Percentiles rank a stretch among this genome's conserved stretches.
phyloP scores from a whole-genome alignment of 768 basidiomycete genomes.

The Podaxis mareebaensis region DNA sequence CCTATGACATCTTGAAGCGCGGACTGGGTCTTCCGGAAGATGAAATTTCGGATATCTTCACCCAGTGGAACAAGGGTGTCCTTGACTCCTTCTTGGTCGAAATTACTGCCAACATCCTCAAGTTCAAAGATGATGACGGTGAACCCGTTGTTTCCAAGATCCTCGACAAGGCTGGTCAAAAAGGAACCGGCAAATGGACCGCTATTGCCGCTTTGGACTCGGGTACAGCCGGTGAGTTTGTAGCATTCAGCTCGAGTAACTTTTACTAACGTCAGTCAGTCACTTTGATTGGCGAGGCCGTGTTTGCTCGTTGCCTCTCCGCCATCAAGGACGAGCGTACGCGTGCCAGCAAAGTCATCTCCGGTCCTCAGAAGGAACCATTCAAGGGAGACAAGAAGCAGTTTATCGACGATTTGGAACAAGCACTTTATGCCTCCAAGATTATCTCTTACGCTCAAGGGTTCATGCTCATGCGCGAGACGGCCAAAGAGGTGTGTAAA shows the following conservation, averaged over 20 bases:
- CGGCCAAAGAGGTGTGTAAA: constrained; percentile 79
- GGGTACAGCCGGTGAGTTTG: constrained; percentile 71
- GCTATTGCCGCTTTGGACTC: constrained; percentile 95
- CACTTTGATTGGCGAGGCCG: constrained; percentile 98
- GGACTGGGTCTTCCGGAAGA: constrained; percentile 83
- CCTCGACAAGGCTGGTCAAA: constrained; percentile 95
- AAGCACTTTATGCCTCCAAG: constrained; percentile 98
- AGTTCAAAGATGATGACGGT: constrained; percentile 96
- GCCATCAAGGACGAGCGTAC: constrained; percentile 95
- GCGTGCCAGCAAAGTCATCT: constrained; percentile 88
- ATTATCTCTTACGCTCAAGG: constrained; percentile 99
- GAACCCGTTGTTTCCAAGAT: constrained; percentile 91
- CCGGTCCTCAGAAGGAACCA: constrained; percentile 87
- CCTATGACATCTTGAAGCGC: constrained; percentile 97
- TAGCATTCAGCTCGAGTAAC: constrained; percentile 12
- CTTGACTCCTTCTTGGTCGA: constrained; percentile 99
- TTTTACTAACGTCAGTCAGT: constrained; percentile 47
- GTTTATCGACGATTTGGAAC: constrained; percentile 99
- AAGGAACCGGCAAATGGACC: constrained; percentile 99
- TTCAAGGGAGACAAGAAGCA: constrained; percentile 98
- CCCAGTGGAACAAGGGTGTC: constrained; percentile 96
- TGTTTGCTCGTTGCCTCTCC: constrained; percentile 97
- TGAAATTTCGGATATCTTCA: constrained; percentile 95
- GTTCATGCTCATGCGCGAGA: constrained; percentile 99
- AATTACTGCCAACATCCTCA: constrained; percentile 95